Base-by-base conservation (phyloP, 148 eudicot genomes). In the Arbutus unedo region DNA sequence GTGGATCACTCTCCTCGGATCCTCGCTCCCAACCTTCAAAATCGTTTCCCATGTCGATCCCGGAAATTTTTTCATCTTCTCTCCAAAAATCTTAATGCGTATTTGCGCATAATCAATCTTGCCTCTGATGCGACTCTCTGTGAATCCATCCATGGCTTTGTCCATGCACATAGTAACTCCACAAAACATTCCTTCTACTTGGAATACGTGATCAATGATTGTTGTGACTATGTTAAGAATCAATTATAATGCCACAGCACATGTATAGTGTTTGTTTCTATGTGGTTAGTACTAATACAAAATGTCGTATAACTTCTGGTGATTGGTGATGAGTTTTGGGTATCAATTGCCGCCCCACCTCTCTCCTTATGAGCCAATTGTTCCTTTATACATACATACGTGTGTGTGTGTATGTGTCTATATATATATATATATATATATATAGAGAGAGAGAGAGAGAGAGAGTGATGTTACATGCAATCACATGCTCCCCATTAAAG, bases 1-100 rank as follows among this genome's bases (percentile, higher is more conserved):
- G 76, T 96, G 99, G 79, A 93, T 90, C 51, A 91, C 86, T 76
- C 95, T 81, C 47, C 97, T 85, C 8, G 95, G 97, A 82, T 96
- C 98, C 5, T 96, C 95, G 41, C 84, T 77, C 50, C 99, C 98
- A 55, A 92, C 93, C 25, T 84, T 87, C 87, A 85, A 88, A 2
- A 91, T 76, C 0, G 82, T 89, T 48, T 56, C 73, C 83, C 89
- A 87, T 70, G 85, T 67, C 67, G 48, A 85, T 38, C 79, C 43
- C 1, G 88, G 87, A 54, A 85, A 79, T 49, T 57, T 83, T 67
- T 53, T 83, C 15, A 80, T 31, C 60, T 82, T 91, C 38, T 76
- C 87, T 45, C 53, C 41, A 0, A 72, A 56, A 48, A 70, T 68
- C 19, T 54, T 44, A 2, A 82, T 5, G 5, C 50, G 41, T 43